Evolutionary conservation across 2,329 filamentous ascomycete species (phyloP), one percentile per base, ranked within the genome.

Genomic region (Nemania sp.): DNA sequence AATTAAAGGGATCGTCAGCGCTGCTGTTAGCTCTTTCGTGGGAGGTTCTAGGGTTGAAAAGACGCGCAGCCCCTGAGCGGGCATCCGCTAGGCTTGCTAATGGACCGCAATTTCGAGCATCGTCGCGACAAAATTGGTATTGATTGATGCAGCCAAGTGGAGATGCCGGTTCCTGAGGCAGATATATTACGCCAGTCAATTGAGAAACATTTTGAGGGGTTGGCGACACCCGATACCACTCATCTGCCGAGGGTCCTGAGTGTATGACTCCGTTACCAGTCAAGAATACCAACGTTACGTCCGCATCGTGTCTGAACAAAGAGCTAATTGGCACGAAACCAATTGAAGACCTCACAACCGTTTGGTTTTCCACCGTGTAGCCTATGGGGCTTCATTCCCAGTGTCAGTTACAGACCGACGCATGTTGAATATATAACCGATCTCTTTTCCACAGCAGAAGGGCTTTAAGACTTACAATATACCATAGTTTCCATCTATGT

Each of bases 81-180:
- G 57, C 53, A 52, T 56, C 49, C 3, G 19, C 23, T 4, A 57
- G 24, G 33, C 54, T 57, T 6, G 47, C 47, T n/a, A 60, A 33
- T 9, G 57, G 50, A 5, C 57, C 53, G 12, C 26, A 3, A n/a
- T 33, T 5, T 41, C 40, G 23, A 19, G 9, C 12, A 11, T 23
- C 14, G 14, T 24, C 4, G 24, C 23, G 31, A 31, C 57, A 60
- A 14, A 55, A 57, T 22, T 60, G 54, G 7, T 51, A 51, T 19
- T 57, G 52, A 7, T 52, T 17, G 8, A 28, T 30, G 26, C 54
- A 57, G 2, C 44, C 52, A 15, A 57, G 17, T 20, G 52, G 54
- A 5, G 57, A 60, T 1, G 57, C 54, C 11, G 47, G 26, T 42
- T 55, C 57, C 5, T 14, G 5, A 11, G 49, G 48, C 2, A 26